Evolutionary conservation across 2,329 filamentous ascomycete species (phyloP).

Genomic region (Colletotrichum tofieldiae): DNA sequence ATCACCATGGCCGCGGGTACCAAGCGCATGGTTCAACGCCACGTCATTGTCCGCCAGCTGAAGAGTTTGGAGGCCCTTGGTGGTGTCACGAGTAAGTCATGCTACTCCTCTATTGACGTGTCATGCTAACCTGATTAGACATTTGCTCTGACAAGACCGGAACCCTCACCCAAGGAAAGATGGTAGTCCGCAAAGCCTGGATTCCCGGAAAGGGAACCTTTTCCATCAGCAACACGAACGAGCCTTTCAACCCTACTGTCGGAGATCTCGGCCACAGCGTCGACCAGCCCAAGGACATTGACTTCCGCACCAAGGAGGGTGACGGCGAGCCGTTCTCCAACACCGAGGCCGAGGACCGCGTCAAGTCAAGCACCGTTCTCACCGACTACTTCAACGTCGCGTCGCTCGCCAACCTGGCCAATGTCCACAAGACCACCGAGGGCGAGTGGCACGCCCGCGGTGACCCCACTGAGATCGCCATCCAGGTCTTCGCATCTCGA

Average conservation of each 20-base stretch:
- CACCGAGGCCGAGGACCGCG: slow-evolving; percentile 49
- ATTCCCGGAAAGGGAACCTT: slow-evolving; percentile 65
- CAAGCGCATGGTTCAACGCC: slow-evolving; percentile 67
- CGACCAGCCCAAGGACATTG: slow-evolving; percentile 54
- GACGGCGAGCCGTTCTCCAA: slow-evolving; percentile 48
- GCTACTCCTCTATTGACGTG: neutral
- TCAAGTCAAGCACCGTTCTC: slow-evolving; percentile 58
- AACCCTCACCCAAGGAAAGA: slow-evolving; percentile 68
- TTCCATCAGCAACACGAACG: slow-evolving; percentile 63
- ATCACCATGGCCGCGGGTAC: slow-evolving; percentile 73
- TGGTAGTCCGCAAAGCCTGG: slow-evolving; percentile 69
- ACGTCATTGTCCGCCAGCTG: slow-evolving; percentile 69
- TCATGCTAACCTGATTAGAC: slow-evolving; percentile 49
- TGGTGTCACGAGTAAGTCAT: slow-evolving; percentile 58
- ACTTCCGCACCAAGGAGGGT: slow-evolving; percentile 47
- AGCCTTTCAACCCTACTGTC: slow-evolving; percentile 71
- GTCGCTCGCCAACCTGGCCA: slow-evolving; percentile 76
- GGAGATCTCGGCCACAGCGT: slow-evolving; percentile 62
- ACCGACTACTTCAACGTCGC: slow-evolving; percentile 74
- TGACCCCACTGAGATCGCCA: slow-evolving; percentile 81
- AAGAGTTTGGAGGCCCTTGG: slow-evolving; percentile 68
- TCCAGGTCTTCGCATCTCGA: slow-evolving; percentile 80
- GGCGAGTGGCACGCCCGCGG: slow-evolving; percentile 75
- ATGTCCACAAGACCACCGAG: slow-evolving; percentile 68
- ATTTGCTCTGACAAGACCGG: slow-evolving; percentile 73